Base-by-base conservation (phyloP, 148 eudicot species). In the Oxyria digyna region DNA sequence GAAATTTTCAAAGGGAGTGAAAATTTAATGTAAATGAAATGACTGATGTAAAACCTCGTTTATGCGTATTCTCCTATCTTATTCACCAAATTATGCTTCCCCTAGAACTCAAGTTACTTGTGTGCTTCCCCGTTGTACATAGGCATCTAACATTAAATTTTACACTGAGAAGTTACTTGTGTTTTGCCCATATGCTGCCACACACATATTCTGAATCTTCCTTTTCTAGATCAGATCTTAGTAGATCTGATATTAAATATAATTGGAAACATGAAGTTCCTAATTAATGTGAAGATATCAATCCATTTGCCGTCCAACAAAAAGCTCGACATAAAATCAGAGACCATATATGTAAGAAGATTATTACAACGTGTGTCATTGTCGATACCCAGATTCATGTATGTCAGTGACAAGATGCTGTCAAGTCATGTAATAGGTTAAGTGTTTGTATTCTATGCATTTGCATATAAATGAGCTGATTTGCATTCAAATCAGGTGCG, bases 401-500 rank as follows among this genome's bases (percentile, higher is more conserved):
- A 48, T 48, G 54, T 23, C 24, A 54, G 29, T 24, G 13, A 23
- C 6, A 24, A 54, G 62, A 10, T 24, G 10, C 29, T 4, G 21
- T 54, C 31, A 54, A 20, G 4, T 24, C 62, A 54, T 21, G 32
- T 2, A 24, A 55, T 55, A 29, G 32, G 62, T 10, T 55, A 20
- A 8, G 27, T 50, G 10, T 26, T 50, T 18, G 10, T 50, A 8
- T 18, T 50, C 12, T 50, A 50, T 50, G 57, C 7, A 20, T 49
- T 26, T 50, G 24, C 57, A 50, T 50, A 20, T 55, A 23, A 26
- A 55, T 24, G 17, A 55, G 31, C 62, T 55, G 32, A 55, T 55
- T 29, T 29, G 35, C 48, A 62, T 54, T 55, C 77, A 69, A 78
- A 69, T 52, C 86, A 87, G 91, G 91, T 42, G 82, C 78, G 42